A percentile compares a stretch with the other conserved stretches of the same genome.
Conservation (phyloP, 257 asterid species). For the Striga asiatica region DNA sequence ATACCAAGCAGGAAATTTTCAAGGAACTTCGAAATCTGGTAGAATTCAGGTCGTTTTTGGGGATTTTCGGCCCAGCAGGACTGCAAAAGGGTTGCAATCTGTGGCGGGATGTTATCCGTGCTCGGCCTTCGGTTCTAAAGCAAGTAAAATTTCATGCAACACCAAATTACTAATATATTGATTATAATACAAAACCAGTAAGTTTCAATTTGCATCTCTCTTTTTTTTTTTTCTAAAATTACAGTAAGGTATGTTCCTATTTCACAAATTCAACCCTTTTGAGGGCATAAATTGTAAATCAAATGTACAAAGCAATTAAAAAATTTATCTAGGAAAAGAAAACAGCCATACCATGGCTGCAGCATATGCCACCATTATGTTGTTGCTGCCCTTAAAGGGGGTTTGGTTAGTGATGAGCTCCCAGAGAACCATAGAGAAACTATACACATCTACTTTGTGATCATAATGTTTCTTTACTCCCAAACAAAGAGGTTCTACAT, state of each 20-base stretch:
- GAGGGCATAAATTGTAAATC: background rate
- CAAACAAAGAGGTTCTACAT: constrained; percentile 18
- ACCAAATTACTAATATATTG: background rate
- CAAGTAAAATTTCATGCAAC: background rate
- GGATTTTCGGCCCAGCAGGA: constrained; percentile 64
- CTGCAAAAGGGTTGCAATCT: constrained; percentile 31
- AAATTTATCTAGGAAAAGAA: background rate
- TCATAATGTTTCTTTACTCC: constrained; percentile 47
- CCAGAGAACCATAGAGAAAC: constrained; percentile 60
- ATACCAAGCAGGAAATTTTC: constrained; percentile 19
- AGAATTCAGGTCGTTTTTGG: constrained; percentile 46
- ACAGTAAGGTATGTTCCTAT: background rate
- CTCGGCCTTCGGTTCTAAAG: constrained; percentile 50
- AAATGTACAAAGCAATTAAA: background rate
- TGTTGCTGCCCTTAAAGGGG: constrained; percentile 45
- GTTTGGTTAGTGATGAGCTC: constrained; percentile 50
- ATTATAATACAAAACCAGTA: background rate
- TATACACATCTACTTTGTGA: constrained; percentile 62
- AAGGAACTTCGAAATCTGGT: constrained; percentile 32
- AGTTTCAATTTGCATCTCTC: no score
- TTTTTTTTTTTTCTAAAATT: no score
- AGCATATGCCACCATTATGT: constrained; percentile 51
- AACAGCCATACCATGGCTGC: constrained; percentile 33
- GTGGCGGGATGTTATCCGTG: constrained; percentile 38
- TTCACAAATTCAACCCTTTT: background rate